A percentile compares a stretch with the other conserved stretches of the same genome.
Evolutionary conservation across 148 eudicot species (phyloP).

Genomic region (Euryodendron excelsum): DNA sequence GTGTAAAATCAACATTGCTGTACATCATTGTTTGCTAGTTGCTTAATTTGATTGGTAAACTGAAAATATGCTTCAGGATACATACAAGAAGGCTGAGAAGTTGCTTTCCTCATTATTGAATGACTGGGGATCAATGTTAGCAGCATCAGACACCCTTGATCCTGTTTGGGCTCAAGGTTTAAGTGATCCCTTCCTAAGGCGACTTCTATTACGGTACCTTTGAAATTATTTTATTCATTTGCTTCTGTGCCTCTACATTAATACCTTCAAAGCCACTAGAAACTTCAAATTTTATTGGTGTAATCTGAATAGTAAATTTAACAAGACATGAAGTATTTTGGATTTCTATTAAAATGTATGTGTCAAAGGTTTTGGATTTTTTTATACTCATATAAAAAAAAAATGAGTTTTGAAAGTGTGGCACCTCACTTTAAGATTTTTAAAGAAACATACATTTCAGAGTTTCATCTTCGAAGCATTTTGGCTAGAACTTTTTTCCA

Average conservation of each 20-base stretch:
- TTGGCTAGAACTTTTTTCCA: neutral
- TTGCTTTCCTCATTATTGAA: conserved; percentile 59
- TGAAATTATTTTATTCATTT: neutral
- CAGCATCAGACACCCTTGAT: conserved; percentile 57
- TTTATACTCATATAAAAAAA: too few relatives aligned
- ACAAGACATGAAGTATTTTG: neutral
- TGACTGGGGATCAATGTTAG: conserved; percentile 61
- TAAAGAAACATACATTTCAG: too few relatives aligned
- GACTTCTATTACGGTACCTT: conserved; percentile 65
- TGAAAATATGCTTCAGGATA: conserved; percentile 47
- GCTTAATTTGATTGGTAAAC: conserved; percentile 8
- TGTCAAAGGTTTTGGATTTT: neutral
- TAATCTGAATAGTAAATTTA: neutral
- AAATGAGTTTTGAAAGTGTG: neutral
- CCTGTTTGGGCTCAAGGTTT: conserved; percentile 85
- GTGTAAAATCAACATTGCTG: conserved; percentile 14
- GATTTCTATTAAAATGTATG: neutral
- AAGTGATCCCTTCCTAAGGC: conserved; percentile 78
- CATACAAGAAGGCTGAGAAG: conserved; percentile 45
- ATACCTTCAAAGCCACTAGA: neutral
- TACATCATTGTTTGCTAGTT: conserved; percentile 1
- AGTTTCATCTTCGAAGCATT: too few relatives aligned
- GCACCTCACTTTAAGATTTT: neutral
- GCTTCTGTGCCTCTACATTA: neutral
- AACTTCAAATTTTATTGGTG: neutral